phyloP scores from a whole-genome alignment of 352 stramenopile species.

The Globisporangium paddicum region DNA sequence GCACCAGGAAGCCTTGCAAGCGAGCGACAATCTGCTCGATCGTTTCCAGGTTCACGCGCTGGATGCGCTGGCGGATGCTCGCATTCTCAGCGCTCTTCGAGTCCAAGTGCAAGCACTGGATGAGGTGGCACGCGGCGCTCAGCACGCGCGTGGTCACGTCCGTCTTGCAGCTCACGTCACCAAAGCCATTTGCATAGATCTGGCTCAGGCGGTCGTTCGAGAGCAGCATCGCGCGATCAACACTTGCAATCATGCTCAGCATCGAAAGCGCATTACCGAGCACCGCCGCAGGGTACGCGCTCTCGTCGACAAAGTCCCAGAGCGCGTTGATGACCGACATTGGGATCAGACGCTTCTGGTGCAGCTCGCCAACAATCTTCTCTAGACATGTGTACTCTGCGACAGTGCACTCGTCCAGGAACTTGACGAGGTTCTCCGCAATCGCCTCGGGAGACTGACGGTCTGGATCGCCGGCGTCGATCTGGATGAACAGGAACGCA shows the following conservation, averaged over 20 bases:
- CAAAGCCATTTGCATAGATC: conserved; percentile 56
- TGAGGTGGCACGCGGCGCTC: conserved; percentile 50
- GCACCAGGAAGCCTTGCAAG: conserved; percentile 80
- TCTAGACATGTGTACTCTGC: conserved; percentile 77
- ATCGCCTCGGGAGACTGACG: conserved; percentile 36
- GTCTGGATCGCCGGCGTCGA: conserved; percentile 37
- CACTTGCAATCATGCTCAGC: conserved; percentile 65
- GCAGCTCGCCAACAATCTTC: conserved; percentile 63
- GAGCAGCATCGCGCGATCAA: conserved; percentile 58
- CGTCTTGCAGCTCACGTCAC: conserved; percentile 38
- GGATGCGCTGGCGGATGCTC: conserved; percentile 43
- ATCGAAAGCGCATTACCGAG: conserved; percentile 59
- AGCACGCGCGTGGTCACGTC: conserved; percentile 52
- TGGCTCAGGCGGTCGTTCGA: conserved; percentile 51
- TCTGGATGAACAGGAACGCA: conserved; percentile 55
- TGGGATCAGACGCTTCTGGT: conserved; percentile 53
- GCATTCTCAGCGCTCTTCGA: conserved; percentile 27
- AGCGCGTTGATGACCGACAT: conserved; percentile 58
- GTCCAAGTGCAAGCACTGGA: conserved; percentile 61
- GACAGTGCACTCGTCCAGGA: conserved; percentile 72
- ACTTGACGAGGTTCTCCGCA: conserved; percentile 66
- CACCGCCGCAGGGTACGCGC: conserved; percentile 46
- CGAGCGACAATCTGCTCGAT: conserved; percentile 88
- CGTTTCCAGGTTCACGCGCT: conserved; percentile 79
- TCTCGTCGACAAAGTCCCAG: conserved; percentile 66